Base-by-base conservation (phyloP, 2,329 filamentous ascomycete genomes). In the Colletotrichum sidae region DNA sequence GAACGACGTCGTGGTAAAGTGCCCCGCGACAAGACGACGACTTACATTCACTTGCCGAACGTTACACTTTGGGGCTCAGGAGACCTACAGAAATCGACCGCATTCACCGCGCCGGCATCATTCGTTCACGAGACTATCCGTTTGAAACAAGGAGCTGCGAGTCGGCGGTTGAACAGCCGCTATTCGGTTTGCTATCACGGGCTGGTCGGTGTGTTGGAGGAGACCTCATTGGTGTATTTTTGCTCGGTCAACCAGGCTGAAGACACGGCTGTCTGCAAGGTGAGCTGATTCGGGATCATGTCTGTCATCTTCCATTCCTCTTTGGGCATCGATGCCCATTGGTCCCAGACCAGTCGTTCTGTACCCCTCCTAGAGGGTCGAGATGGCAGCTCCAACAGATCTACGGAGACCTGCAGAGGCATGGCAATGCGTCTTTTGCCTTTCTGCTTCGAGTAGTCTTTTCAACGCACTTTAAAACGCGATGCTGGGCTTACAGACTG, bases 21-120 rank as follows among this genome's bases (percentile, higher is more conserved):
- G 58, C 62, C 58, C 58, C 47, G 63, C 63, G 58, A 66, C 52
- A 15, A 63, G 46, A 33, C 41, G 11, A 49, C 44, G 35, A 61
- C 41, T 34, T 53, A 50, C 25, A 37, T 46, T 38, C 44, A 53
- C 42, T 57, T 39, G 35, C 33, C 55, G 25, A 25, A 46, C 47
- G 7, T 15, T 52, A 13, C 52, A 17, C 46, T 47, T 33, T 39
- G 13, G 17, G 17, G 37, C 12, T 34, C 8, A 13, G 8, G 8
- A 39, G 17, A 25, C 4, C 42, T 38, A 8, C 44, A 34, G 2
- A 42, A 25, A 15, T 51, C 37, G 25, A 12, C 13, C 11, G 33
- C 41, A 13, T 8, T n/a, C 35, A 44, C 11, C 47, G 13, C 33
- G 34, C 25, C 52, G 6, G 35, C 10, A 44, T 17, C 15, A 15